These are phyloP conservation scores for Ascosphaera aggregata DNA, from an alignment of 2,329 filamentous ascomycete genomes.

Conservation along the genomic window DNA sequence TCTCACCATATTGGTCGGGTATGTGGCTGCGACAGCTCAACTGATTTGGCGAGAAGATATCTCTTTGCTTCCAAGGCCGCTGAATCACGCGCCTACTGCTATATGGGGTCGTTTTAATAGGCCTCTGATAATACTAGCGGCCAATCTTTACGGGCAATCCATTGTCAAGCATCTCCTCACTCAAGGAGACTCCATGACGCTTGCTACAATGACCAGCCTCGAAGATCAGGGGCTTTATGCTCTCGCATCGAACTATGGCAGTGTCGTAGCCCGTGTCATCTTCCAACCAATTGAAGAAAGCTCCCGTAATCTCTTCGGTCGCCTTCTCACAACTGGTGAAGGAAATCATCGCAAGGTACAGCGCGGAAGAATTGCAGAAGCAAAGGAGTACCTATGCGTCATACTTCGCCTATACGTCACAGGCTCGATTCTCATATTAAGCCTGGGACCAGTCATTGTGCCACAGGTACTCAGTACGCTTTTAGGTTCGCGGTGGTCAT, in stretches of 20 bases:
- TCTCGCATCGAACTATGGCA: conserved; percentile 83
- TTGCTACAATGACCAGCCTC: conserved; percentile 53
- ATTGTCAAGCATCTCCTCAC: conserved; percentile 82
- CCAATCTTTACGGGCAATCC: conserved; percentile 72
- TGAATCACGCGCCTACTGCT: conserved; percentile 23
- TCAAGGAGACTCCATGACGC: conserved; percentile 77
- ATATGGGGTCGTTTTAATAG: conserved; percentile 40
- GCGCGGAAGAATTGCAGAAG: too few species aligned
- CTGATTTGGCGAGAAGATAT: conserved; percentile 38
- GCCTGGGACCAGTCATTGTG: conserved; percentile 52
- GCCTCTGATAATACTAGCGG: conserved; percentile 46
- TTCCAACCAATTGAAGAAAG: conserved; percentile 94
- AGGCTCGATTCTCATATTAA: conserved; percentile 42
- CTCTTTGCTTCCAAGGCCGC: conserved; percentile 34
- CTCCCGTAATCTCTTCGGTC: conserved; percentile 72
- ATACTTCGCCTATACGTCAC: conserved; percentile 54
- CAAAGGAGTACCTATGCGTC: conserved; percentile 13
- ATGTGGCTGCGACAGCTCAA: conserved; percentile 35
- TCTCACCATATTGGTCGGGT: conserved; percentile 42
- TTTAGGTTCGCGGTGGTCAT: conserved; percentile 54
- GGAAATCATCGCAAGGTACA: too few species aligned
- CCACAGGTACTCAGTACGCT: conserved; percentile 50
- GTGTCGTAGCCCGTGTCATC: conserved; percentile 63
- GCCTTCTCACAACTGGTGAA: conserved; percentile 33
- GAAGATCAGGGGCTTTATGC: conserved; percentile 78